A percentile compares a stretch with the other conserved stretches of the same genome.
These are phyloP conservation scores for Xylaria sp. DNA, from an alignment of 2,329 filamentous ascomycete genomes.

Conservation along the genomic window DNA sequence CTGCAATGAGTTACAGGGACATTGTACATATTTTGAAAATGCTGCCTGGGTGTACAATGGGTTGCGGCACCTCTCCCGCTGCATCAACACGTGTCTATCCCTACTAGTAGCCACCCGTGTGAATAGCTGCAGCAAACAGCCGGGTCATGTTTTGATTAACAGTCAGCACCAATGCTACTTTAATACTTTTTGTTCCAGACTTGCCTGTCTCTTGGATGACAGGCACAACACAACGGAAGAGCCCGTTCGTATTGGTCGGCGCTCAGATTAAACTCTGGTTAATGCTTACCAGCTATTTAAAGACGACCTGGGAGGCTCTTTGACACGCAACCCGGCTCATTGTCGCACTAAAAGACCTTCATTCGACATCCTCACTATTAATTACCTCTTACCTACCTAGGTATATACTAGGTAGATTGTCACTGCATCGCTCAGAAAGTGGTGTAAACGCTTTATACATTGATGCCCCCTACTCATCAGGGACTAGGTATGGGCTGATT, in stretches of 20 bases:
- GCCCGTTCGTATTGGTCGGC: neutral
- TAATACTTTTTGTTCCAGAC: no score
- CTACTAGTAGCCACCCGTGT: neutral
- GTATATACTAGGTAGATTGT: no score
- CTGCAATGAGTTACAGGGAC: no score
- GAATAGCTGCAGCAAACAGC: constrained; percentile 8
- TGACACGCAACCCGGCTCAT: neutral
- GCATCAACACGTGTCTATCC: constrained; percentile 27
- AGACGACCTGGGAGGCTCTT: neutral
- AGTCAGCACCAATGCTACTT: neutral
- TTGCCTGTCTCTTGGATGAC: neutral
- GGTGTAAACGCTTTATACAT: neutral
- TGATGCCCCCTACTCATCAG: neutral
- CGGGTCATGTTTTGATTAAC: neutral
- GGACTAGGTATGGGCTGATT: neutral
- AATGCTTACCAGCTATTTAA: neutral
- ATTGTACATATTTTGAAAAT: no score
- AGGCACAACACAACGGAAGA: no score
- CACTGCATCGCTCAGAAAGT: no score
- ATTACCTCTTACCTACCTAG: no score
- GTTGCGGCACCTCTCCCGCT: no score
- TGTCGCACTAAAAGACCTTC: constrained; percentile 2
- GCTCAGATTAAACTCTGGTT: neutral
- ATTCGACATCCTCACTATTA: constrained; percentile 1
- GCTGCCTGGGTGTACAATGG: no score